Evolutionary conservation across 805 yeast genomes (phyloP).

Genomic region (Zygosaccharomyces gambellarensis): DNA sequence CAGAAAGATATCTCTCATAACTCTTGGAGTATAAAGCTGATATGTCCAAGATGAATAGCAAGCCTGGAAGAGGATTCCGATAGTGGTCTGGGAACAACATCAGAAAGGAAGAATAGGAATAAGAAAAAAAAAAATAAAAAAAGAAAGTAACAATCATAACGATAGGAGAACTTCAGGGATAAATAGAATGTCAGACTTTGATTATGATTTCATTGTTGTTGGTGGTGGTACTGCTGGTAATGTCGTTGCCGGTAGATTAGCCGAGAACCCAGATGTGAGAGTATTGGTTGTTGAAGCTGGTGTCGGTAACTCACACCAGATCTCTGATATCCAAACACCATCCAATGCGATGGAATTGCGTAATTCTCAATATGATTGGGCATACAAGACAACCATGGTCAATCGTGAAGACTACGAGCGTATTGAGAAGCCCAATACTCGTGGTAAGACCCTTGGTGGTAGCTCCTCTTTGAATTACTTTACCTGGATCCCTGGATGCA

Average conservation of each 20-base stretch:
- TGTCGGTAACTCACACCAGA: slow-evolving; percentile 23
- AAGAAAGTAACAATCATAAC: neutral
- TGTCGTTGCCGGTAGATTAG: slow-evolving; percentile 32
- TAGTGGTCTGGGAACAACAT: no score
- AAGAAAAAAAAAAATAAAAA: neutral
- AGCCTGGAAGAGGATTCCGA: no score
- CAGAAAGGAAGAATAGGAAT: no score
- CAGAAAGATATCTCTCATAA: no score
- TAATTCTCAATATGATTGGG: slow-evolving; percentile 31
- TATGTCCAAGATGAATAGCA: no score
- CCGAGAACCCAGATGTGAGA: slow-evolving; percentile 29
- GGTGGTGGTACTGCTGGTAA: slow-evolving; percentile 33
- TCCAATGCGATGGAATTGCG: slow-evolving; percentile 29
- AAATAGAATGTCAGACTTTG: slow-evolving; percentile 7
- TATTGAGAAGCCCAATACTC: slow-evolving; percentile 31
- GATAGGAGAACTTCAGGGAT: no score
- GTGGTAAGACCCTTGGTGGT: slow-evolving; percentile 35
- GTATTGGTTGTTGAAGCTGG: slow-evolving; percentile 34
- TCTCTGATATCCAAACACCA: slow-evolving; percentile 24
- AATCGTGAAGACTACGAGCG: slow-evolving; percentile 30
- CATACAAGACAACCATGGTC: slow-evolving; percentile 30
- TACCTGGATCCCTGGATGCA: slow-evolving; percentile 31
- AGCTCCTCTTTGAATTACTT: slow-evolving; percentile 34
- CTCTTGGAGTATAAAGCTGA: no score
- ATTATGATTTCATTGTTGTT: slow-evolving; percentile 15